Base-by-base conservation (phyloP, 1,284 basidiomycete species). In the Caloboletus inedulis region DNA sequence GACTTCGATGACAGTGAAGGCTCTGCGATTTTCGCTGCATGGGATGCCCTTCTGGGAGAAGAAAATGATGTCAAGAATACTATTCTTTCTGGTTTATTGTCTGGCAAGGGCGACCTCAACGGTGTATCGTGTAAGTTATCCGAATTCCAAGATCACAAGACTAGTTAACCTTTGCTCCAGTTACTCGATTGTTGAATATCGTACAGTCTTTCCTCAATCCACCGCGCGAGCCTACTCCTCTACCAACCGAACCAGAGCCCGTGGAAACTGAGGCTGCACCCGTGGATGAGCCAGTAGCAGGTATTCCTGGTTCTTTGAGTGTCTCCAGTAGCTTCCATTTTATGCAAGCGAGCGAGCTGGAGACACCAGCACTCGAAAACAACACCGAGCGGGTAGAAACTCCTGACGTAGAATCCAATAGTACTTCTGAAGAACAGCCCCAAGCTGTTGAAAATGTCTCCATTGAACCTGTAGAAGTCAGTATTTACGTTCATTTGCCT, bases 271-370 rank as follows among this genome's bases (percentile, higher is more conserved):
- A 61, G 39, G 30, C 18, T 34, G 39, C 31, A 3, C 51, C 50
- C 5, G 49, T 43, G 23, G 56, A 63, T 29, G 68, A 59, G 23
- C 68, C 69, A 16, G 61, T 70, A n/a, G 49, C 66, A 49, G 69
- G 65, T 44, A 47, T 71, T 47, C 69, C 65, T 12, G 65, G 69
- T 35, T 61, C 69, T 47, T 53, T 72, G 30, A 66, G 71, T 31
- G 63, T 69, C 18, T 74, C 82, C 0, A 76, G 75, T 48, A 79
- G 79, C 68, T 84, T 89, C 75, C 81, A 79, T 60, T 91, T 90
- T 68, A 85, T 91, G 72, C 82, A 87, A 68, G 85, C 78, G 50
- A 89, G 87, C 62, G 88, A 91, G 60, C 74, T 90, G 29, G 89
- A 84, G 54, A 61, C 73, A 3, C 49, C 75, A 25, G 58, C 73